Conservation (phyloP, 2,329 filamentous ascomycete species). For the Huntiella bhutanensis region DNA sequence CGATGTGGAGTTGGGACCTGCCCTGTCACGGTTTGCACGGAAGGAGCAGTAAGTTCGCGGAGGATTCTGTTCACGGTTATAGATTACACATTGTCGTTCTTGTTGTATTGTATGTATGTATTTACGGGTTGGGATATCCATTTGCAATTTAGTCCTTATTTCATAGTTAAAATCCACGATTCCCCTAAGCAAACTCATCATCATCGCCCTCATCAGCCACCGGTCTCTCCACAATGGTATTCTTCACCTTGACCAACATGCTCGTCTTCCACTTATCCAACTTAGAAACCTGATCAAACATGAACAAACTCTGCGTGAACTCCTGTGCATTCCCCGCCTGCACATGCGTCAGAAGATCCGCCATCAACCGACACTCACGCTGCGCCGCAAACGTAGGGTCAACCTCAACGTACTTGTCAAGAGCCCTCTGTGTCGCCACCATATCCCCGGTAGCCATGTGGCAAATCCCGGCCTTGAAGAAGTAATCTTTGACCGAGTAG, state of each 20-base stretch:
- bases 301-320: conserved; percentile 72
- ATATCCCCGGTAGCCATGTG: conserved; percentile 57
- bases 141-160: too few relatives aligned
- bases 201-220: conserved; percentile 18
- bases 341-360: conserved; percentile 56
- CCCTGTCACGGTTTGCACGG: conserved; percentile 65
- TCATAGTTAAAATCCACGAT: too few relatives aligned
- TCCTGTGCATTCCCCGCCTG: conserved; percentile 62
- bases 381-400: conserved; percentile 60
- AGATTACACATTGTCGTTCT: too few relatives aligned
- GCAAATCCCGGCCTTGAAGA: conserved; percentile 85
- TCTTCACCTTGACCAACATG: conserved; percentile 66
- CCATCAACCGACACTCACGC: conserved; percentile 64
- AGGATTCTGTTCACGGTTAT: neutral
- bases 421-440: conserved; percentile 58
- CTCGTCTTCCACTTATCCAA: conserved; percentile 96
- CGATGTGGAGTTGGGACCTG: conserved; percentile 63
- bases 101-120: too few relatives aligned
- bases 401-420: conserved; percentile 65
- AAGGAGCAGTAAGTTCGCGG: conserved; percentile 30
- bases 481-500: conserved; percentile 88
- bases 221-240: conserved; percentile 45
- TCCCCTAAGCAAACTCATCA: conserved; percentile 13
- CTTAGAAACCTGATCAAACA: conserved; percentile 83
- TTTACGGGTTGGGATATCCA: too few relatives aligned